Conservation (phyloP, 108 stramenopile genomes). For the Skeletonema potamos region DNA sequence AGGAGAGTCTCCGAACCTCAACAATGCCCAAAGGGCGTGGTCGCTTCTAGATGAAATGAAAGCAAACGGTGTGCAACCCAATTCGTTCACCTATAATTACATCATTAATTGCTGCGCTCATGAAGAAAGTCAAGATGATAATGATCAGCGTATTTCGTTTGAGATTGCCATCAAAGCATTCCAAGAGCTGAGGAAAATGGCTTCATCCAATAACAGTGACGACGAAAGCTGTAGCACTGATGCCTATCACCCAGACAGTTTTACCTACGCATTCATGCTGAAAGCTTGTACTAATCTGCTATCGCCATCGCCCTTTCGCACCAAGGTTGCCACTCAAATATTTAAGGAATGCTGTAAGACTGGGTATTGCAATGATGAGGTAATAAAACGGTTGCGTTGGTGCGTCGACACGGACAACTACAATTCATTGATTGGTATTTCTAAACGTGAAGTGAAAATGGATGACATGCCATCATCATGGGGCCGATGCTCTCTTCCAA, state of each 20-base stretch:
- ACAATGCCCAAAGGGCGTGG: slow-evolving; percentile 41
- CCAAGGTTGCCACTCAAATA: slow-evolving; percentile 51
- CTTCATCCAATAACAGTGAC: not conserved
- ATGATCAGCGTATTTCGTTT: slow-evolving; percentile 27
- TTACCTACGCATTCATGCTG: slow-evolving; percentile 80
- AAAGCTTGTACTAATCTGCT: slow-evolving; percentile 78
- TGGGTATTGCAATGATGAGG: slow-evolving; percentile 65
- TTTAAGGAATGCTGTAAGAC: slow-evolving; percentile 70
- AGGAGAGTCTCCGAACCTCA: not conserved
- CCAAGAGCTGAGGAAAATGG: slow-evolving; percentile 36
- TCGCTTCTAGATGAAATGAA: slow-evolving; percentile 41
- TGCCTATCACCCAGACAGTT: slow-evolving; percentile 56
- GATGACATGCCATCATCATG: slow-evolving; percentile 36
- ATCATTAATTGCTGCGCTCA: slow-evolving; percentile 50
- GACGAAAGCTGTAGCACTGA: not conserved
- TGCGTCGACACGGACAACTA: slow-evolving; percentile 45
- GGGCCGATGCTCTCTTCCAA: slow-evolving; percentile 8
- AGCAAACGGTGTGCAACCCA: slow-evolving; percentile 31
- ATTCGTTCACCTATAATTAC: slow-evolving; percentile 53
- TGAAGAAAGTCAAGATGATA: slow-evolving; percentile 9
- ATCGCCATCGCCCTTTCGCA: slow-evolving; percentile 47
- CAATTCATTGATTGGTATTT: slow-evolving; percentile 37
- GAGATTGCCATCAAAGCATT: slow-evolving; percentile 46
- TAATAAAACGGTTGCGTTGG: slow-evolving; percentile 53
- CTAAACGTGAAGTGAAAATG: slow-evolving; percentile 4